Conservation (phyloP, 306 rosid species). For the Medicago lupulina region DNA sequence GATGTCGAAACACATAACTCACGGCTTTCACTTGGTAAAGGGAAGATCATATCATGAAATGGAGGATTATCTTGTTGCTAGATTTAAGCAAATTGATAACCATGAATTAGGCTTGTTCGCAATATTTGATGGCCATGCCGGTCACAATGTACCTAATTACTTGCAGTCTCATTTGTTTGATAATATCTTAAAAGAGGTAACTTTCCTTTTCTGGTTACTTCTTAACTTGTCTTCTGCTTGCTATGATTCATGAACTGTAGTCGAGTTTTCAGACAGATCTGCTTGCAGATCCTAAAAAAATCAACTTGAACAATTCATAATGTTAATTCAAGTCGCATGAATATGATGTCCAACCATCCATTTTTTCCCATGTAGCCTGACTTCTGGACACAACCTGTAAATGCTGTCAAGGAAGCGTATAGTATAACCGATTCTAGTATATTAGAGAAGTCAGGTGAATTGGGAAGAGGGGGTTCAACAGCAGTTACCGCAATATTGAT, state of each 20-base stretch:
- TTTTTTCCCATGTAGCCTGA: slow-evolving; percentile 60
- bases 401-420: slow-evolving; percentile 79
- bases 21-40: slow-evolving; percentile 89
- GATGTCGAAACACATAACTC: slow-evolving; percentile 71
- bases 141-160: slow-evolving; percentile 81
- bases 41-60: slow-evolving; percentile 82
- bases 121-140: slow-evolving; percentile 92
- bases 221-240: neutral
- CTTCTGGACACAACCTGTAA: slow-evolving; percentile 80
- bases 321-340: slow-evolving; percentile 35
- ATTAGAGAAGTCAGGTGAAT: slow-evolving; percentile 76
- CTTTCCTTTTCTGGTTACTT: slow-evolving; percentile 27
- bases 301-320: slow-evolving; percentile 16
- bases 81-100: slow-evolving; percentile 74
- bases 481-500: slow-evolving; percentile 96
- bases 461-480: slow-evolving; percentile 97
- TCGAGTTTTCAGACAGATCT: slow-evolving; percentile 24
- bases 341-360: slow-evolving; percentile 33
- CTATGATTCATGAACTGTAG: slow-evolving; percentile 17
- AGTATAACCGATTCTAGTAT: slow-evolving; percentile 69
- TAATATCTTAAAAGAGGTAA: slow-evolving; percentile 86
- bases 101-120: slow-evolving; percentile 95
- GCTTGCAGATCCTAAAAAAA: slow-evolving; percentile 28
- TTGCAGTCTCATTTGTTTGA: slow-evolving; percentile 76
- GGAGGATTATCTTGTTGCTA: slow-evolving; percentile 92